These are phyloP conservation scores for Penicillium olsonii DNA, from an alignment of 2,329 filamentous ascomycete species.

Conservation along the genomic window DNA sequence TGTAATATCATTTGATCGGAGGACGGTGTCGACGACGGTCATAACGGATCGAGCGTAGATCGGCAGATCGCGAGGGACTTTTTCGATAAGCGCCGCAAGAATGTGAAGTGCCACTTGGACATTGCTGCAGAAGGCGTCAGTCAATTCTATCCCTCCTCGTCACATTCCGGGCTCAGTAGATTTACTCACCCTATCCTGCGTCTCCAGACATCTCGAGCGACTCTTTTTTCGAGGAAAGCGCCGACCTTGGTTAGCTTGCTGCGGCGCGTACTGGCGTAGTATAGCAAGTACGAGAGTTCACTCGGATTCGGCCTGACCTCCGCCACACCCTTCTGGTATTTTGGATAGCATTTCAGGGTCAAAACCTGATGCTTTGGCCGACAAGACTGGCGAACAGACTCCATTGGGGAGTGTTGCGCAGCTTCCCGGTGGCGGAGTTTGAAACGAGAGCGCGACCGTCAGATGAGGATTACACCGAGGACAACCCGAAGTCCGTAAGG, in stretches of 20 bases:
- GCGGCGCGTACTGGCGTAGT: constrained; percentile 91
- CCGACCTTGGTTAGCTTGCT: constrained; percentile 97
- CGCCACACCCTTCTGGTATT: constrained; percentile 84
- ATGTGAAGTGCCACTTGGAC: constrained; percentile 95
- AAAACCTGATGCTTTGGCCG: constrained; percentile 97
- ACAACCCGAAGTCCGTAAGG: not conserved
- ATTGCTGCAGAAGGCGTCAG: constrained; percentile 58
- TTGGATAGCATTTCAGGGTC: constrained; percentile 93
- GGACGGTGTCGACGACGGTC: constrained; percentile 77
- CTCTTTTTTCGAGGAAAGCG: constrained; percentile 91
- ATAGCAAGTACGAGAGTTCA: constrained; percentile 94
- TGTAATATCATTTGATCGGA: constrained; percentile 82
- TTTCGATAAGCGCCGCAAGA: constrained; percentile 86
- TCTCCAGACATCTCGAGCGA: constrained; percentile 86
- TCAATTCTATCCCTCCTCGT: constrained; percentile 10
- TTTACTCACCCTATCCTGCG: constrained; percentile 76
- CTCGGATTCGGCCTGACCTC: constrained; percentile 95
- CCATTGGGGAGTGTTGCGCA: constrained; percentile 43
- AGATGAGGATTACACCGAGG: not conserved
- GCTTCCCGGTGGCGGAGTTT: constrained; percentile 6
- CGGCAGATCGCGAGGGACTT: constrained; percentile 84
- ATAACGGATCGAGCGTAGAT: constrained; percentile 85
- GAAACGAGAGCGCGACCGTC: constrained; percentile 6
- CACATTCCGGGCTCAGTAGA: not conserved
- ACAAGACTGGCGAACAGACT: constrained; percentile 61